Conservation (phyloP, 208 protist species). For the Leishmania turanica region DNA sequence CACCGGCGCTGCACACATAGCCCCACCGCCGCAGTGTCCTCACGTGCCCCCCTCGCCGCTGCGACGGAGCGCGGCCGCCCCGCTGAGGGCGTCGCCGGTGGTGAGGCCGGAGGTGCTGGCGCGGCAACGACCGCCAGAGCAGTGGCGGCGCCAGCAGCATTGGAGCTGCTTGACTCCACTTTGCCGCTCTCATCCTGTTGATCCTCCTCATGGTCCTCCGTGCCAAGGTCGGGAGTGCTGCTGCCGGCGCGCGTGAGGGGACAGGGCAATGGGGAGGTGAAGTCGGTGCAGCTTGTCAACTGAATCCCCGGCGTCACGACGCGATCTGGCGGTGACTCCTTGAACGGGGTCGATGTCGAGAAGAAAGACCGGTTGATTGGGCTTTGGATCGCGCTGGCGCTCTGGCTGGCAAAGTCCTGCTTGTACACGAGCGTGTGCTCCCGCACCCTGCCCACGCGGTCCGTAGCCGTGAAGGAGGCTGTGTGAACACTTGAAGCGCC, state of each 20-base stretch:
- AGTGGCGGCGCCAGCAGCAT: not conserved
- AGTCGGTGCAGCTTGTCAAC: not conserved
- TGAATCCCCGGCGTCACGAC: not conserved
- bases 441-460: not conserved
- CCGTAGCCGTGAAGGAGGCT: not conserved
- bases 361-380: constrained; percentile 1
- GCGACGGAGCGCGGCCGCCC: not conserved
- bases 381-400: not conserved
- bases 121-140: not conserved
- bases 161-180: not conserved
- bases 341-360: not conserved
- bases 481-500: not conserved
- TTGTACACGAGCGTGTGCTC: constrained; percentile 8
- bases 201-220: not conserved
- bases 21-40: not conserved
- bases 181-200: not conserved
- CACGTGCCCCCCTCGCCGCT: not conserved
- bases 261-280: not conserved
- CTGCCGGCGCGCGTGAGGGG: constrained; percentile 8
- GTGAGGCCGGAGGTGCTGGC: constrained; percentile 1
- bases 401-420: not conserved
- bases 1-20: not conserved
- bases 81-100: not conserved
- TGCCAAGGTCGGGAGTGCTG: constrained; percentile 1
- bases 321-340: constrained; percentile 1